Evolutionary conservation across 257 asterid genomes (phyloP).

Genomic region (Solanum paucissectum): DNA sequence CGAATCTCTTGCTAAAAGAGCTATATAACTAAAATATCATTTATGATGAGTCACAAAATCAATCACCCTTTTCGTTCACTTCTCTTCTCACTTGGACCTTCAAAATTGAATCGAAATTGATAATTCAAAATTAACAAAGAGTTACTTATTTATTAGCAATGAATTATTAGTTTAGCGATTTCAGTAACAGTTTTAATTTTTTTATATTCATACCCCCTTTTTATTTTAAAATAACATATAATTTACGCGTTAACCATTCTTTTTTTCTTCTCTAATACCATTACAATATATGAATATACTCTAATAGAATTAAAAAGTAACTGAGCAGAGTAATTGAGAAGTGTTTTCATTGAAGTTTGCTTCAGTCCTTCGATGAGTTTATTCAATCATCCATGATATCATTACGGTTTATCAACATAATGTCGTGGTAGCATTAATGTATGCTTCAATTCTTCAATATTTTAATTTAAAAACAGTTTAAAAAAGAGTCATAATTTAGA

Average conservation of each 20-base stretch:
- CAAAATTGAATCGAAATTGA: too few relatives aligned
- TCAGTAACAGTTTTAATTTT: too few relatives aligned
- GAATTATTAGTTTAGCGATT: too few relatives aligned
- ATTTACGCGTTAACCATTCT: not conserved
- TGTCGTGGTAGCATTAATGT: not conserved
- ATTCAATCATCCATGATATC: not conserved
- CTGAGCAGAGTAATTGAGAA: not conserved
- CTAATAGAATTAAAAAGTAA: not conserved
- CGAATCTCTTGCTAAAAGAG: not conserved
- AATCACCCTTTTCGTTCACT: not conserved
- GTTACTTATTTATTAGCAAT: too few relatives aligned
- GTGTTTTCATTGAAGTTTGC: too few relatives aligned
- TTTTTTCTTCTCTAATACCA: not conserved
- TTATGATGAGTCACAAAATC: not conserved
- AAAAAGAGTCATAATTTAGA: not conserved
- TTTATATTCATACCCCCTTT: too few relatives aligned
- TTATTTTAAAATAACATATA: too few relatives aligned
- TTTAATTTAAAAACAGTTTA: too few relatives aligned
- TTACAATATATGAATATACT: not conserved
- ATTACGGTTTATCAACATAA: not conserved
- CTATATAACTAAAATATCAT: not conserved
- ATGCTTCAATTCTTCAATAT: not conserved
- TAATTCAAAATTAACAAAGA: too few relatives aligned
- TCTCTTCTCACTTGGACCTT: not conserved
- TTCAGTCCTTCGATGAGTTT: not conserved